Evolutionary conservation across 106 monocot species (phyloP).

Genomic region (Vanilla planifolia): DNA sequence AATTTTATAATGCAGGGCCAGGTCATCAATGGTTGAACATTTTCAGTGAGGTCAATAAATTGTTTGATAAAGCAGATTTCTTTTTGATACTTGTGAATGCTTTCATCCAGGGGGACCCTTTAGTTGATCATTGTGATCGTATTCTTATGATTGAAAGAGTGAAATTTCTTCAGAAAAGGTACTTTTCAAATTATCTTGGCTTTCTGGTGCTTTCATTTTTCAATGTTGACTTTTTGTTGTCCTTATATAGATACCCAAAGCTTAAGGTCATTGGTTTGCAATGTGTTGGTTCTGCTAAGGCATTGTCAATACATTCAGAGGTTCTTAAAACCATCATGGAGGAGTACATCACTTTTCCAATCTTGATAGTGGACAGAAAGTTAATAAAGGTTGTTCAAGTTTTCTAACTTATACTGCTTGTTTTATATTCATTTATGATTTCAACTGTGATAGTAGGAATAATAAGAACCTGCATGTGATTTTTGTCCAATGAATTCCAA

Average conservation of each 20-base stretch:
- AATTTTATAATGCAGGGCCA: constrained; percentile 20
- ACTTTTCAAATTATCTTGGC: neutral
- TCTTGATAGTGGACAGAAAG: constrained; percentile 33
- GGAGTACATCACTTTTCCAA: constrained; percentile 43
- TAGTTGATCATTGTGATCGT: constrained; percentile 5
- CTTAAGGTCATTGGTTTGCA: constrained; percentile 40
- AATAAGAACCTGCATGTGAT: too few relatives aligned
- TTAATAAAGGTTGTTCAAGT: constrained; percentile 22
- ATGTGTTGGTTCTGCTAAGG: constrained; percentile 18
- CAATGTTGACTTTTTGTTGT: neutral
- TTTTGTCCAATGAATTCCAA: too few relatives aligned
- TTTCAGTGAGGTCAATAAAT: neutral
- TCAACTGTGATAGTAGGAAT: too few relatives aligned
- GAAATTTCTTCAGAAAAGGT: constrained; percentile 38
- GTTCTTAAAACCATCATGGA: constrained; percentile 29
- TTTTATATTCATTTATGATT: too few relatives aligned
- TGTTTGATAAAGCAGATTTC: constrained; percentile 15
- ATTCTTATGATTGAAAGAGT: constrained; percentile 23
- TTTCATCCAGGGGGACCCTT: constrained; percentile 3
- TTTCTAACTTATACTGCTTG: too few relatives aligned
- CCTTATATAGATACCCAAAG: constrained; percentile 24
- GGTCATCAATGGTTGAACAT: constrained; percentile 47
- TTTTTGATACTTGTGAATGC: constrained; percentile 24
- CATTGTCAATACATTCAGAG: constrained; percentile 8
- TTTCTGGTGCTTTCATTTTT: neutral